phyloP scores from a whole-genome alignment of 1,139 yeast species.

The Taiozyma onychis region DNA sequence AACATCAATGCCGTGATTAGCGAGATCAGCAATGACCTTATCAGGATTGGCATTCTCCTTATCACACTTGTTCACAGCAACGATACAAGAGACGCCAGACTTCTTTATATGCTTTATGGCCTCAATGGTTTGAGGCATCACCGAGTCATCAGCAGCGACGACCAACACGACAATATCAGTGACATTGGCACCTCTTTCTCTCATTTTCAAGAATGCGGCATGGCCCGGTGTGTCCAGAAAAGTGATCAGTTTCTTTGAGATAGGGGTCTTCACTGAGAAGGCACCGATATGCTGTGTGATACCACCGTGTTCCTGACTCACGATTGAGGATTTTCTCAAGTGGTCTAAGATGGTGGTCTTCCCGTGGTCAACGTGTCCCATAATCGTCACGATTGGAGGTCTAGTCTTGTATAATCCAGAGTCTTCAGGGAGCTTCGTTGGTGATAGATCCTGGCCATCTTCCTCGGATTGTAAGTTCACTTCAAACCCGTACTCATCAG shows the following conservation, averaged over 20 bases:
- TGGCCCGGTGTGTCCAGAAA: constrained; percentile 98
- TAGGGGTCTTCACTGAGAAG: constrained; percentile 75
- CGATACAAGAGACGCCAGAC: constrained; percentile 44
- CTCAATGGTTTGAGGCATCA: constrained; percentile 96
- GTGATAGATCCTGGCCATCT: constrained; percentile 38
- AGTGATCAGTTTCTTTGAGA: constrained; percentile 71
- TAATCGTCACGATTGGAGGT: constrained; percentile 93
- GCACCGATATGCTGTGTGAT: constrained; percentile 99
- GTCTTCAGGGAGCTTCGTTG: constrained; percentile 50
- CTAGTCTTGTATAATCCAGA: constrained; percentile 49
- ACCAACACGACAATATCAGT: constrained; percentile 91
- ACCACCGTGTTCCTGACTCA: constrained; percentile 87
- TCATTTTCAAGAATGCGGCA: constrained; percentile 93
- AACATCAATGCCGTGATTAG: constrained; percentile 72
- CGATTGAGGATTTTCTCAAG: constrained; percentile 78
- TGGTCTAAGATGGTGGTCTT: constrained; percentile 90
- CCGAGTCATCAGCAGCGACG: constrained; percentile 98
- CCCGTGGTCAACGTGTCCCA: constrained; percentile 99
- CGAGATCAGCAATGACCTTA: constrained; percentile 73
- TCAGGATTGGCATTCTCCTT: constrained; percentile 62
- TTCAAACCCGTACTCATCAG: constrained; percentile 83
- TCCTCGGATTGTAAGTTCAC: constrained; percentile 40
- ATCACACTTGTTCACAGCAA: constrained; percentile 92
- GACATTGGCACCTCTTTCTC: constrained; percentile 92
- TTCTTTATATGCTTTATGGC: constrained; percentile 90